These are phyloP conservation scores for Chaetothyriales sp. DNA, from an alignment of 2,329 filamentous ascomycete species.

Conservation along the genomic window DNA sequence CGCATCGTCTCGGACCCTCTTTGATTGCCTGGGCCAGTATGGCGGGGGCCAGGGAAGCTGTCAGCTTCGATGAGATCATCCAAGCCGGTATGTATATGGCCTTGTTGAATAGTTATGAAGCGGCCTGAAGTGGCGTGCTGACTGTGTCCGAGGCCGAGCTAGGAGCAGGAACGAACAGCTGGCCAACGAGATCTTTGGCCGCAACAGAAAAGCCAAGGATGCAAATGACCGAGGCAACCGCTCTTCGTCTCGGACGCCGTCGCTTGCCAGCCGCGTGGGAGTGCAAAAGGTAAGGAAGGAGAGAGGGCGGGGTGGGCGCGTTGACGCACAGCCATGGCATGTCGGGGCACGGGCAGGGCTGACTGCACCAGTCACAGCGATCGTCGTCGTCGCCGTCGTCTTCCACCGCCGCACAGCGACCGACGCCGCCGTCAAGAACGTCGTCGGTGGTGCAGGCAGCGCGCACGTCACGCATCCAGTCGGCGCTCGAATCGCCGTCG, in stretches of 20 bases:
- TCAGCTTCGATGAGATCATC: conserved; percentile 40
- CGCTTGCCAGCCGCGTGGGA: conserved; percentile 46
- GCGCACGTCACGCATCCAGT: conserved; percentile 22
- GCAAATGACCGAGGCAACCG: conserved; percentile 24
- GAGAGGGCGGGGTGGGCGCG: too few species aligned
- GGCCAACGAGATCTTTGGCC: conserved; percentile 46
- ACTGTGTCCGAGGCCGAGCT: conserved; percentile 32
- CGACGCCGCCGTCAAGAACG: conserved; percentile 17
- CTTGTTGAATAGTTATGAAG: conserved; percentile 2
- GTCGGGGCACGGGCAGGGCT: not conserved
- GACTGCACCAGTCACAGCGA: conserved; percentile 21
- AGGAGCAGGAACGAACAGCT: conserved; percentile 43
- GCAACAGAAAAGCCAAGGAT: conserved; percentile 35
- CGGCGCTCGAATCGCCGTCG: conserved; percentile 17
- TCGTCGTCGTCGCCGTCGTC: conserved; percentile 22
- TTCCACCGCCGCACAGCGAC: conserved; percentile 10
- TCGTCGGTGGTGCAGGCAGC: conserved; percentile 23
- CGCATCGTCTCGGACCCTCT: not conserved
- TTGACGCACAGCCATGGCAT: not conserved
- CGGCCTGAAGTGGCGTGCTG: conserved; percentile 7
- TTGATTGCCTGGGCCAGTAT: conserved; percentile 17
- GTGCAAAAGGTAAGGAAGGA: conserved; percentile 38
- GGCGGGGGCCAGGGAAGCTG: conserved; percentile 25
- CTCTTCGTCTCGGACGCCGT: conserved; percentile 29
- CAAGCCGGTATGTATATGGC: conserved; percentile 37